These are phyloP conservation scores for Cercospora nicotianae DNA, from an alignment of 2,329 filamentous ascomycete species.

Conservation along the genomic window DNA sequence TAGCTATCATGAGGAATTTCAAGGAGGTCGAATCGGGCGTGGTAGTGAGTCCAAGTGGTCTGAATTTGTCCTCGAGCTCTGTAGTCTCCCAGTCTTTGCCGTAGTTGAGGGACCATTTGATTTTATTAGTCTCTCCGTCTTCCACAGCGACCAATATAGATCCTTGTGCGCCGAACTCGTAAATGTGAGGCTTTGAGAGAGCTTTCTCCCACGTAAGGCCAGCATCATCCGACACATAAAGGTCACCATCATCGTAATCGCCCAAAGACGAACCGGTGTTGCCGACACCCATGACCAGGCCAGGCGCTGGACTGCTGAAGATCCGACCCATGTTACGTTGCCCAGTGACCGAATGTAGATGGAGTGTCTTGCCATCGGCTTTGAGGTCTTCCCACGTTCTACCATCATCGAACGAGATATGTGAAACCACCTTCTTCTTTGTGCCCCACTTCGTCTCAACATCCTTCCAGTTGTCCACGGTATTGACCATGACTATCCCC, in stretches of 20 bases:
- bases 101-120: constrained; percentile 84
- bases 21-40: constrained; percentile 89
- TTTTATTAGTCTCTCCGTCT: constrained; percentile 64
- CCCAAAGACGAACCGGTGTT: constrained; percentile 78
- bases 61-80: constrained; percentile 69
- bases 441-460: constrained; percentile 56
- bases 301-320: constrained; percentile 91
- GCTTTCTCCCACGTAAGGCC: constrained; percentile 79
- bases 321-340: constrained; percentile 78
- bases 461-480: constrained; percentile 80
- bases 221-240: constrained; percentile 89
- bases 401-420: constrained; percentile 95
- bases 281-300: constrained; percentile 89
- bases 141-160: constrained; percentile 81
- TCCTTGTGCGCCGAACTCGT: constrained; percentile 92
- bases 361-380: constrained; percentile 65
- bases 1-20: constrained; percentile 79
- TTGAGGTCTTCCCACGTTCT: constrained; percentile 77
- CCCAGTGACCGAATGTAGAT: constrained; percentile 90
- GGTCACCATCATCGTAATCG: constrained; percentile 69
- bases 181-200: constrained; percentile 82
- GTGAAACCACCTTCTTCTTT: constrained; percentile 69
- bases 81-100: constrained; percentile 77
- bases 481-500: constrained; percentile 87
- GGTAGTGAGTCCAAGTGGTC: constrained; percentile 75